A percentile compares a stretch with the other conserved stretches of the same genome.
These are phyloP conservation scores for Microsporum canis DNA, from an alignment of 2,329 filamentous ascomycete genomes.

Conservation along the genomic window DNA sequence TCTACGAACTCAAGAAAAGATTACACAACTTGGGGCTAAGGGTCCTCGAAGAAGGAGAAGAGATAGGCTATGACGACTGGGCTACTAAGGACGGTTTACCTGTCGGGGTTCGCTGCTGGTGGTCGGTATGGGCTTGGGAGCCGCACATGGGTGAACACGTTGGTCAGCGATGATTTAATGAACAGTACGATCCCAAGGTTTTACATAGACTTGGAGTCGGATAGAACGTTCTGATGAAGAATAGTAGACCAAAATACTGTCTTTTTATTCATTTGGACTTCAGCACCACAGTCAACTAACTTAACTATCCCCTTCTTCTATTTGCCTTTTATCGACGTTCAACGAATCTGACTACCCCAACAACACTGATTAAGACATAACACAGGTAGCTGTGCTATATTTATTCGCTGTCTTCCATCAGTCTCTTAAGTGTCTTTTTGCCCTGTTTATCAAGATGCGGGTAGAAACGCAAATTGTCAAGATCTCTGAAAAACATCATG, in stretches of 20 bases:
- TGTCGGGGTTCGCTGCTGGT: slow-evolving; percentile 37
- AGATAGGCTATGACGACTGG: slow-evolving; percentile 40
- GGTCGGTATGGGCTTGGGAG: slow-evolving; percentile 32
- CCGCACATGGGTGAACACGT: not conserved
- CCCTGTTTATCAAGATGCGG: not conserved
- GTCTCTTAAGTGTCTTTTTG: not conserved
- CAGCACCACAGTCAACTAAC: not conserved
- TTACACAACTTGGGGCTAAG: slow-evolving; percentile 47
- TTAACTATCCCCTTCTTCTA: not conserved
- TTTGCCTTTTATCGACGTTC: not conserved
- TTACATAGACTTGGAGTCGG: not conserved
- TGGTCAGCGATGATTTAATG: not conserved
- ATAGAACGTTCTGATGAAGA: not conserved
- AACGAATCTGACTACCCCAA: not conserved
- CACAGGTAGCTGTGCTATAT: not conserved
- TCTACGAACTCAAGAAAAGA: slow-evolving; percentile 48
- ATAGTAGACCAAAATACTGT: not conserved
- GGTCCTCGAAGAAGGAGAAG: slow-evolving; percentile 41
- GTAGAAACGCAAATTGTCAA: not conserved
- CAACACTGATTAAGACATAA: not conserved
- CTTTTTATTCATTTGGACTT: not conserved
- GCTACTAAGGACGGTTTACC: slow-evolving; percentile 32
- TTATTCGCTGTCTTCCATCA: not conserved
- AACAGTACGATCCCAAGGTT: not conserved
- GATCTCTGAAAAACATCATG: not conserved